Evolutionary conservation across 2,329 filamentous ascomycete species (phyloP), one percentile per base, ranked within the genome.

Genomic region (Calonectria leucothoes): DNA sequence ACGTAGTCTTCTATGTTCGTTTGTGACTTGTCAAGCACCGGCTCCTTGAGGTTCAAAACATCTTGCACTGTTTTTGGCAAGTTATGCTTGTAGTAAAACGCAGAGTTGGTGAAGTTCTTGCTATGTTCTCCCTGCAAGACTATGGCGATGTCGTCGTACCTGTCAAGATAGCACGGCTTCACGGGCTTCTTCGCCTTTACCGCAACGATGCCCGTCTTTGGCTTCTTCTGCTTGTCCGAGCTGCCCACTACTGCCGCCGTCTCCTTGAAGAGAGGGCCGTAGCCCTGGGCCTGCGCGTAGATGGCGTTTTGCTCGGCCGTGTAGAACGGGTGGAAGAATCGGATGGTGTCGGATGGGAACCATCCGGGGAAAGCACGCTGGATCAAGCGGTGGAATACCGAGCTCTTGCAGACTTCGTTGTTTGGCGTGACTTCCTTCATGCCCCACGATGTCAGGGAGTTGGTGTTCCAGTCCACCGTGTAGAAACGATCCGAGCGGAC

Each of bases 401-500:
- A 78, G 59, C 72, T 78, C 70, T 78, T 78, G 48, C 45, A 68
- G 3, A 78, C 37, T 1, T 78, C 63, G n/a, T 74, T 76, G 57
- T 78, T 59, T 6, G 76, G 69, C 0, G 77, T 78, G 10, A 78
- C 76, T 39, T 78, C 76, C 14, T 76, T 77, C 76, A 77, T 77
- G 8, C 75, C 75, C 75, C 75, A 77, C 33, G 72, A 66, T 33
- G 86, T 87, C 66, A 87, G 75, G 37, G 80, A 81, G n/a, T 80
- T 78, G 6, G 83, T 82, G 6, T 81, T 87, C 74, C 84, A 87
- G 70, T 87, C 48, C 12, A 83, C 77, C 0, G 91, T 93, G 82
- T 92, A 93, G 83, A 93, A 92, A n/a, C 92, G 86, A 76, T 94
- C 92, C 10, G 92, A 92, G n/a, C 93, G 89, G 5, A 94, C 93